Conservation (phyloP, 208 protist species). For the Acanthamoeba triangularis region DNA sequence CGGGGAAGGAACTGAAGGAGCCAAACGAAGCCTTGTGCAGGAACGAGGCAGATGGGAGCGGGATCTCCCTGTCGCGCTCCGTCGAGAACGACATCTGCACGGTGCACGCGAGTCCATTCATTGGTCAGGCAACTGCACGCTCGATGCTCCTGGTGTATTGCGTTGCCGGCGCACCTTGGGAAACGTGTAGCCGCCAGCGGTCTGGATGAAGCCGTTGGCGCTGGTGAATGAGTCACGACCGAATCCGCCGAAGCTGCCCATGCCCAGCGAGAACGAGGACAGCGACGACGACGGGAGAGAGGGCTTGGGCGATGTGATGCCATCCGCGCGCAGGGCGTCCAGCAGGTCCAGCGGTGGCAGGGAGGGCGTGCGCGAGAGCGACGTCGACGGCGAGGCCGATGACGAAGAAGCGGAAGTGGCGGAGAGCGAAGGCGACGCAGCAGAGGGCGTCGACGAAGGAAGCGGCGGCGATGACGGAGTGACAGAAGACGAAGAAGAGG, state of each 20-base stretch:
- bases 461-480: background rate
- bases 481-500: background rate
- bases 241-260: constrained; percentile 19
- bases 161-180: background rate
- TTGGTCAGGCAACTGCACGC: background rate
- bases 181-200: background rate
- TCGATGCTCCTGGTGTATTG: background rate
- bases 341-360: constrained; percentile 17
- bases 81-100: background rate
- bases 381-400: background rate
- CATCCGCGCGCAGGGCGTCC: background rate
- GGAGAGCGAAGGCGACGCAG: background rate
- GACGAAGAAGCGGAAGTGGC: background rate
- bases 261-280: constrained; percentile 25
- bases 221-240: constrained; percentile 17
- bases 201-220: constrained; percentile 9
- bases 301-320: constrained; percentile 9
- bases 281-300: background rate
- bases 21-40: constrained; percentile 15
- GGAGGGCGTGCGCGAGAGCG: background rate
- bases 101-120: background rate
- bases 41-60: background rate
- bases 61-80: background rate
- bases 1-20: constrained; percentile 31
- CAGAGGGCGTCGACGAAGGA: background rate